Evolutionary conservation across 257 asterid genomes (phyloP).

Genomic region (Jasminum sambac): DNA sequence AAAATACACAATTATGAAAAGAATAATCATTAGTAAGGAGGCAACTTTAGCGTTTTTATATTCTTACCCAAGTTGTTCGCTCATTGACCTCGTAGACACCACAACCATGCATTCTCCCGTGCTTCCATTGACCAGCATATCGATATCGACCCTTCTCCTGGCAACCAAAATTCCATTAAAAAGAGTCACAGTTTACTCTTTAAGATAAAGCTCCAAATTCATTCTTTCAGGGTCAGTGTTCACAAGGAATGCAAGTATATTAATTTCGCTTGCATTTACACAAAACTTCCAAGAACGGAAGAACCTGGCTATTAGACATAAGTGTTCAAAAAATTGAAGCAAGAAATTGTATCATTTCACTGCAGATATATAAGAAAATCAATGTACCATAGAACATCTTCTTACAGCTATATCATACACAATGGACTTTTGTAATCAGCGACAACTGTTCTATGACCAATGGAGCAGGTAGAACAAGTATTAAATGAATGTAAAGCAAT

Average conservation of each 20-base stretch:
- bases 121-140: constrained; percentile 99
- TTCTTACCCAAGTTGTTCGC: constrained; percentile 64
- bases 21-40: constrained; percentile 19
- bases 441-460: constrained; percentile 2
- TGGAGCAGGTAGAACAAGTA: neutral
- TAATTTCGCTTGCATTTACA: neutral
- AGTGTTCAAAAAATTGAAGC: neutral
- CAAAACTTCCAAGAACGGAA: constrained; percentile 9
- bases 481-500: neutral
- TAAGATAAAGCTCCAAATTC: neutral
- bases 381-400: neutral
- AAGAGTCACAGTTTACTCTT: constrained; percentile 21
- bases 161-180: constrained; percentile 27
- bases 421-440: constrained; percentile 7
- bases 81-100: constrained; percentile 95
- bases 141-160: constrained; percentile 96
- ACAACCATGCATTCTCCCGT: constrained; percentile 97
- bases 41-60: constrained; percentile 15
- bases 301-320: constrained; percentile 2
- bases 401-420: neutral
- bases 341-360: neutral
- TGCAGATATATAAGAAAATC: neutral
- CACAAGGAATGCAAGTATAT: constrained; percentile 2
- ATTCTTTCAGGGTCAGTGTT: neutral
- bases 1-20: neutral